phyloP scores from a whole-genome alignment of 73 alveolate genomes.

The Paramecium biaurelia region DNA sequence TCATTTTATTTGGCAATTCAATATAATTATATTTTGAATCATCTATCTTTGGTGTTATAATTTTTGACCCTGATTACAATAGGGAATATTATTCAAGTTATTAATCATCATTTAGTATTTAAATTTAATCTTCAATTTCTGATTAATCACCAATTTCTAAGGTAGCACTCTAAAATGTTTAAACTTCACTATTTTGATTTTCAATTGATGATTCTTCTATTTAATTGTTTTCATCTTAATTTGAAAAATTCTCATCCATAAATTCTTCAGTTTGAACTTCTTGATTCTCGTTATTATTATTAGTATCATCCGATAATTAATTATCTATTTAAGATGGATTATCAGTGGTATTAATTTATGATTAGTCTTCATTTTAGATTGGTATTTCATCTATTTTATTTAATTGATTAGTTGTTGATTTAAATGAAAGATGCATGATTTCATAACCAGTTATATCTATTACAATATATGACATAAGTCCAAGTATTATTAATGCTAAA shows the following conservation, averaged over 20 bases:
- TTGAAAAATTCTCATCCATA: background rate
- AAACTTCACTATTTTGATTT: background rate
- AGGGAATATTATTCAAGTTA: background rate
- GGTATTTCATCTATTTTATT: background rate
- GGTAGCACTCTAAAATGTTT: background rate
- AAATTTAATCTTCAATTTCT: background rate
- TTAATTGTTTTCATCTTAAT: background rate
- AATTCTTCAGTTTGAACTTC: background rate
- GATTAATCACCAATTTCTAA: background rate
- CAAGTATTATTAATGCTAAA: slow-evolving; percentile 3
- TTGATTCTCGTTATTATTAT: background rate
- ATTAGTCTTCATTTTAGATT: background rate
- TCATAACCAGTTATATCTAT: slow-evolving; percentile 14
- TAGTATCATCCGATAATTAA: background rate
- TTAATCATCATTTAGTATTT: background rate
- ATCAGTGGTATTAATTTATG: background rate
- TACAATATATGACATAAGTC: background rate
- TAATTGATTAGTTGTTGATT: background rate
- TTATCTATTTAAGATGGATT: background rate
- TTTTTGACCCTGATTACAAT: background rate
- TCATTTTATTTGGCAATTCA: background rate
- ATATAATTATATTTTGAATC: background rate
- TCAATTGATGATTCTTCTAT: background rate
- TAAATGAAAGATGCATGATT: background rate
- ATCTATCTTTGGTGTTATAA: background rate